Base-by-base conservation (phyloP, 257 asterid species). In the Solanum bulbocastanum region DNA sequence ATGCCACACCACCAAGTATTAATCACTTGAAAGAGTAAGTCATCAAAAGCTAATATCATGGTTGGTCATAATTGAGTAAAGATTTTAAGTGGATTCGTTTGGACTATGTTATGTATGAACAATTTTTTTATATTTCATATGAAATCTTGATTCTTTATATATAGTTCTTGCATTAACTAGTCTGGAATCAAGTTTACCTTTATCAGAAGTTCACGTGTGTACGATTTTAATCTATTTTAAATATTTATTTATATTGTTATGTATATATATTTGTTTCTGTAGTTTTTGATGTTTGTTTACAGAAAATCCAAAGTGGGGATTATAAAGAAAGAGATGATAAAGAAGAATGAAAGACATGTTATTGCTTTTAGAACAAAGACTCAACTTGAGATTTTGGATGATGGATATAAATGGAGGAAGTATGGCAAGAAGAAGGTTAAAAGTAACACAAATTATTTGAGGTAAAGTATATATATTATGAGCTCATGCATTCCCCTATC, bases 351-450 rank as follows among this genome's bases (percentile, higher is more conserved):
- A 78, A 88, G 65, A 33, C 66, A 46, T 46, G 18, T 78, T 36
- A 1, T 93, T 87, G 92, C 90, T 5, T 88, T 94, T 76, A 90
- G 90, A 49, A 94, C 96, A 10, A 88, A 87, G 89, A 91, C 96
- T 4, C 71, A 82, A 12, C 92, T 93, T 35, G 96, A 94, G 58
- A 71, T 90, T 72, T 87, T 94, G 95, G 93, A 92, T 79, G 98
- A 94, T 90, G 96, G 98, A 7, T 94, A 83, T 79, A 91, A 91
- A 84, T 93, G 98, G 98, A 93, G 95, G 35, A 94, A 94, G 89
- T 93, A 94, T 90, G 98, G 98, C 74, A 94, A 94, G 90, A 94
- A 94, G 92, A 90, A 37, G 93, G 92, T 94, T 65, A 93, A 93
- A 86, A 93, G 87, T 91, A 93, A 65, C 93, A 94, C 94, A 8